A percentile compares a stretch with the other conserved stretches of the same genome.
Evolutionary conservation across 2,329 filamentous ascomycete species (phyloP).

Genomic region (Epichloe gansuensis): DNA sequence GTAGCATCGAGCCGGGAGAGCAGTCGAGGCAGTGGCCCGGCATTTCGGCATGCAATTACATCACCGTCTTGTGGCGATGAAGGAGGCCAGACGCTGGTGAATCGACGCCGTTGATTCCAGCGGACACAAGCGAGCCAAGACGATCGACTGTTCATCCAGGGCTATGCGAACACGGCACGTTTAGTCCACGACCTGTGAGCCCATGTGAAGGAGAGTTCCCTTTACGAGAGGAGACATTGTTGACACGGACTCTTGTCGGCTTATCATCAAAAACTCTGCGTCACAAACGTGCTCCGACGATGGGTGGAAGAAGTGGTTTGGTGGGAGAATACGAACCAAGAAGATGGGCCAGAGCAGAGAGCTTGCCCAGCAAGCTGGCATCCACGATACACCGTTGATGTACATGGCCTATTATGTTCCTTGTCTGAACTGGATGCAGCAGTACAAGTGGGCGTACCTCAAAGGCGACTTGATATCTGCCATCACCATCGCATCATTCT

Average conservation of each 20-base stretch:
- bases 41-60: constrained; percentile 5
- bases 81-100: constrained; percentile 26
- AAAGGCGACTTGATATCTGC: constrained; percentile 80
- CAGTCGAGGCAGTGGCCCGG: constrained; percentile 10
- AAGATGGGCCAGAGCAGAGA: constrained; percentile 63
- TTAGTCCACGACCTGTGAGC: constrained; percentile 54
- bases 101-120: constrained; percentile 36
- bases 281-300: constrained; percentile 26
- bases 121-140: constrained; percentile 3
- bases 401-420: constrained; percentile 92
- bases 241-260: constrained; percentile 18
- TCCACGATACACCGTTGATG: constrained; percentile 65
- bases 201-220: constrained; percentile 24
- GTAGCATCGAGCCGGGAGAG: constrained; percentile 16
- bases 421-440: constrained; percentile 76
- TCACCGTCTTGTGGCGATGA: constrained; percentile 8
- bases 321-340: constrained; percentile 41
- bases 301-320: constrained; percentile 39
- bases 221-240: constrained; percentile 21
- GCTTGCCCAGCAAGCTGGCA: constrained; percentile 59
- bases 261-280: constrained; percentile 28
- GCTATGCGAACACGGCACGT: constrained; percentile 60
- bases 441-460: constrained; percentile 74
- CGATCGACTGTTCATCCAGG: constrained; percentile 23
- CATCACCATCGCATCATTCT: constrained; percentile 95